phyloP scores from a whole-genome alignment of 306 rosid species.

The Rosa rugosa region DNA sequence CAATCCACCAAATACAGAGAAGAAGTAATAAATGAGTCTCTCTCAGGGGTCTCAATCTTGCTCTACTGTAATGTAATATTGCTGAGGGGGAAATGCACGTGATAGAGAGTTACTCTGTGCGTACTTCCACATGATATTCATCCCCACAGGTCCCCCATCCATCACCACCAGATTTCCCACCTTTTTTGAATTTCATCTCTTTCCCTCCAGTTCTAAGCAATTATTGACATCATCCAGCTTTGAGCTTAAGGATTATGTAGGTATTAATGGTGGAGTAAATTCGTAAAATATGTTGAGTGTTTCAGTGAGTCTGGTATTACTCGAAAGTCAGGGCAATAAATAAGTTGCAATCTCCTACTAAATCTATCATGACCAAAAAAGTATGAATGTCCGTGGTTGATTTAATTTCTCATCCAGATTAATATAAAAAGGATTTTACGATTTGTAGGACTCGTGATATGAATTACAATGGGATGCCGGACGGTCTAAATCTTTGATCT shows the following conservation, averaged over 20 bases:
- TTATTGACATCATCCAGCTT: not conserved
- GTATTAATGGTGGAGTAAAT: not conserved
- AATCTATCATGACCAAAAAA: not conserved
- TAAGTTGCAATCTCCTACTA: not conserved
- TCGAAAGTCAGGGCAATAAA: not conserved
- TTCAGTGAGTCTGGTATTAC: not conserved
- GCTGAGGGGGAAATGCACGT: conserved; percentile 37
- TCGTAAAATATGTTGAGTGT: not conserved
- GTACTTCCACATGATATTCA: conserved; percentile 24
- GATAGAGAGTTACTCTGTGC: conserved; percentile 33
- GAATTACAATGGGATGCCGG: not conserved
- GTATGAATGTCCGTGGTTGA: not conserved
- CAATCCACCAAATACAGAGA: not conserved
- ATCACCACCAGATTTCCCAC: not conserved
- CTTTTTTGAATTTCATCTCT: conserved; percentile 21
- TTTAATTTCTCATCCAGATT: not conserved
- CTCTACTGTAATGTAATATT: conserved; percentile 31
- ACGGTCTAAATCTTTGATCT: not conserved
- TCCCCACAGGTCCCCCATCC: conserved; percentile 21
- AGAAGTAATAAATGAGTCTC: conserved; percentile 17
- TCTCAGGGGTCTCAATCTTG: conserved; percentile 38
- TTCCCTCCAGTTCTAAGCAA: conserved; percentile 18
- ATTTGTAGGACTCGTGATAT: not conserved
- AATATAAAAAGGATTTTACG: not conserved
- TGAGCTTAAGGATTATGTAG: not conserved